Evolutionary conservation across 768 basidiomycete genomes (phyloP).

Genomic region (Tricholoma hemisulphureum): DNA sequence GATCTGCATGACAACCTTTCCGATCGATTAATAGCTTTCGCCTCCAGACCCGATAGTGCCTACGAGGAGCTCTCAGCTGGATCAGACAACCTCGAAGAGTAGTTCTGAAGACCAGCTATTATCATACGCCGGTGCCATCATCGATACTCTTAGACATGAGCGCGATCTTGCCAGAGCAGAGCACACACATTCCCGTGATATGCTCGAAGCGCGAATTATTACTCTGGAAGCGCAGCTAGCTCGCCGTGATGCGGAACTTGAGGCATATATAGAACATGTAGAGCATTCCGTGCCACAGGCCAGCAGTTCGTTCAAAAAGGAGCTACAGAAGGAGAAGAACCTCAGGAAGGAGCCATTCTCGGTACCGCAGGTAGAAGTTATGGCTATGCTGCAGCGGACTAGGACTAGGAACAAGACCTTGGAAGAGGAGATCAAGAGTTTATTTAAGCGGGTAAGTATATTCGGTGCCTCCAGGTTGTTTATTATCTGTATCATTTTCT

Average conservation of each 20-base stretch:
- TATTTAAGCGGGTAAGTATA: conserved; percentile 32
- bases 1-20: conserved; percentile 1
- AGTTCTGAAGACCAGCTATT: conserved; percentile 24
- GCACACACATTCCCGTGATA: conserved; percentile 38
- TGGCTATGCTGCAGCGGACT: conserved; percentile 38
- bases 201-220: conserved; percentile 40
- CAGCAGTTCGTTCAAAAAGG: too few relatives aligned
- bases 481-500: not conserved
- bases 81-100: conserved; percentile 9
- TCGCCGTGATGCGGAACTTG: conserved; percentile 56
- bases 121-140: conserved; percentile 45
- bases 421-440: conserved; percentile 42
- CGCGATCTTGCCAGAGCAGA: conserved; percentile 44
- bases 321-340: not conserved
- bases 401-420: conserved; percentile 41
- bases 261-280: conserved; percentile 19
- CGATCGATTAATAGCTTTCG: conserved; percentile 8
- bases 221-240: conserved; percentile 54
- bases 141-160: conserved; percentile 40
- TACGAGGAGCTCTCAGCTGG: conserved; percentile 1
- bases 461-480: not conserved
- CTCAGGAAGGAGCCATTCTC: not conserved
- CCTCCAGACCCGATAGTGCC: conserved; percentile 9
- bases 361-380: conserved; percentile 38
- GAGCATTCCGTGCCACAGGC: not conserved